Conservation (phyloP, 2,329 filamentous ascomycete genomes). For the Macroventuria anomochaeta region DNA sequence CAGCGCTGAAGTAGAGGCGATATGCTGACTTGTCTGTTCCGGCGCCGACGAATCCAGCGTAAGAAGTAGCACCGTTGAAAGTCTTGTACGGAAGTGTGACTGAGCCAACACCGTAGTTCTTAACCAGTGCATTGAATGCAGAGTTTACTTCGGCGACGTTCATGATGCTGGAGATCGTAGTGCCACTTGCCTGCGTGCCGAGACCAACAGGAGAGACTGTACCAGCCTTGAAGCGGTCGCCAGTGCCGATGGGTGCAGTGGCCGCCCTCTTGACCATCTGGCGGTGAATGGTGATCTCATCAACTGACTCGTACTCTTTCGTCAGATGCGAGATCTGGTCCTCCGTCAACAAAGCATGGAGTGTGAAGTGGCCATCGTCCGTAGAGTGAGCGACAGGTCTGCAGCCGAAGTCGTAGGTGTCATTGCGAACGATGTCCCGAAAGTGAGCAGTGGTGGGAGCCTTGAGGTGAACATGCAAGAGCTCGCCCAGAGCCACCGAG, state of each 20-base stretch:
- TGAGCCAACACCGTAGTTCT: constrained; percentile 50
- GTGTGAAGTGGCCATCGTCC: constrained; percentile 39
- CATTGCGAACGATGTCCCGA: constrained; percentile 43
- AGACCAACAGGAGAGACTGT: constrained; percentile 52
- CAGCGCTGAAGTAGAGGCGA: constrained; percentile 59
- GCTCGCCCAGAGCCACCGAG: constrained; percentile 37
- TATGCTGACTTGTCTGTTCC: constrained; percentile 53
- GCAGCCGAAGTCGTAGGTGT: constrained; percentile 46
- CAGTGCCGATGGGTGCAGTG: constrained; percentile 43
- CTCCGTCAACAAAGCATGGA: constrained; percentile 44
- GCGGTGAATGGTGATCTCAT: constrained; percentile 34
- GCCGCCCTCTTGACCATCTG: constrained; percentile 37
- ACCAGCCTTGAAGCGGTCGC: constrained; percentile 54
- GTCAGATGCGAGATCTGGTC: constrained; percentile 42
- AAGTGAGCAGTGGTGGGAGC: constrained; percentile 41
- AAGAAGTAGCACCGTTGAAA: constrained; percentile 51
- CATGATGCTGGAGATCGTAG: constrained; percentile 54
- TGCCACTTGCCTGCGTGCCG: constrained; percentile 47
- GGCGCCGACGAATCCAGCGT: constrained; percentile 55
- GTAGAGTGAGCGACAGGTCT: constrained; percentile 39
- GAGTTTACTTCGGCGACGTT: constrained; percentile 56
- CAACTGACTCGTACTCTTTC: constrained; percentile 31
- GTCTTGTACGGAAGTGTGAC: constrained; percentile 56
- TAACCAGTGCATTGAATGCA: constrained; percentile 53
- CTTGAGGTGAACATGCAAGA: constrained; percentile 41